Evolutionary conservation across 768 basidiomycete genomes (phyloP), one percentile per base, ranked within the genome.

Genomic region (Pleurotus salmoneostramineus): DNA sequence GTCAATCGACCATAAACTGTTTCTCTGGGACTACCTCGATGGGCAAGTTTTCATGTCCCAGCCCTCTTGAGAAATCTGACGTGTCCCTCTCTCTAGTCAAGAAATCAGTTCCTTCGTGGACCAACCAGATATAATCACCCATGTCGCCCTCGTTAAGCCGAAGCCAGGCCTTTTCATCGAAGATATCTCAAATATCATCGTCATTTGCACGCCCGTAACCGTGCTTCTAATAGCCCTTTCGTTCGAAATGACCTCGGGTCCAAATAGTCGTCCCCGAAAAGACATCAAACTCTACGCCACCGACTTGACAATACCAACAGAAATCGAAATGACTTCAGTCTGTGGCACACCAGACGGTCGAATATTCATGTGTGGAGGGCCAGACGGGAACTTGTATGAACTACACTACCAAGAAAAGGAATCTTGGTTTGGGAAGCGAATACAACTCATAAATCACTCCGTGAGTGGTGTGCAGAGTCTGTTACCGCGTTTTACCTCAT

Each of bases 21-120:
- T 97, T 66, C 76, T 99, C 21, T 98, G 97, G 97, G 94, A 99
- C 71, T 99, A 97, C 69, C 75, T 87, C 36, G 91, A 96, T 63
- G 93, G 94, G 95, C 96, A 63, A 57, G 89, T 76, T 47, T 44
- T 59, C 37, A 37, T 8, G 33, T 40, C n/a, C n/a, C n/a, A n/a
- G 11, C 50, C 33, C 35, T 42, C 43, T 40, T 35, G 42, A 31
- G 47, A 42, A 14, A n/a, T 31, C 4, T 42, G 55, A 10, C 52
- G 44, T 21, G 54, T 43, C 57, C 27, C 56, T 58, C 57, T 45
- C 61, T 7, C 11, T 44, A 90, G 94, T n/a, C 87, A 91, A 70
- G 93, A 95, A 69, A 87, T 97, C 62, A 88, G 83, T 62, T 92
- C 92, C n/a, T 96, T 91, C 68, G 85, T 90, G 35, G 93, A 96